phyloP scores from a whole-genome alignment of 1,284 basidiomycete species.

The Gomphus sp. region DNA sequence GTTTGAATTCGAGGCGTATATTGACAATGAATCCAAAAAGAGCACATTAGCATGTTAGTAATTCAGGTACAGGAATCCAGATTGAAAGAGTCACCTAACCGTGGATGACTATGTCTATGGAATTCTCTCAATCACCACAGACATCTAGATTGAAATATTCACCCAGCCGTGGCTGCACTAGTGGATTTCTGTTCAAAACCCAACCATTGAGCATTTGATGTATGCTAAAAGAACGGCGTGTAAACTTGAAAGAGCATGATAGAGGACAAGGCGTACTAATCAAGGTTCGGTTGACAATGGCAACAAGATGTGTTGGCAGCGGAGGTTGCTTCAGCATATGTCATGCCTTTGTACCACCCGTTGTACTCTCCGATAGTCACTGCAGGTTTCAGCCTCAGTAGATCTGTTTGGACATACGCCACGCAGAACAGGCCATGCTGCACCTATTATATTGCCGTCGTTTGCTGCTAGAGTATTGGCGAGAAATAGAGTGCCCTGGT shows the following conservation, averaged over 20 bases:
- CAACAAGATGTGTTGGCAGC: constrained; percentile 49
- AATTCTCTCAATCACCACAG: constrained; percentile 23
- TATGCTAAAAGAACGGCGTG: constrained; percentile 40
- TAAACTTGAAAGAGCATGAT: constrained; percentile 14
- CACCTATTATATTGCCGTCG: constrained; percentile 49
- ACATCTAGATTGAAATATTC: constrained; percentile 60
- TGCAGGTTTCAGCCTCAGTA: neutral
- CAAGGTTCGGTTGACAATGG: constrained; percentile 67
- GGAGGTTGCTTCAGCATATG: constrained; percentile 54
- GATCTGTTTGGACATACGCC: neutral
- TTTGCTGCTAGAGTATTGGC: constrained; percentile 39
- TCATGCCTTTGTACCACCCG: constrained; percentile 63
- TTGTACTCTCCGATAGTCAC: constrained; percentile 68
- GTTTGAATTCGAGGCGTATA: too few species aligned
- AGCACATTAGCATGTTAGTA: too few species aligned
- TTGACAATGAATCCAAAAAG: too few species aligned
- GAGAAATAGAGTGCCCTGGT: constrained; percentile 54
- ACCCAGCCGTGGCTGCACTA: constrained; percentile 42
- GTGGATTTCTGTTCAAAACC: constrained; percentile 56
- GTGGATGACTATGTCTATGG: too few species aligned
- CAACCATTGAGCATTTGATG: constrained; percentile 77
- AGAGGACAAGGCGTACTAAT: constrained; percentile 44
- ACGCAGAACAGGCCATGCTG: neutral
- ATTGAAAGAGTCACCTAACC: too few species aligned
- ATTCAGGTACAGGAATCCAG: too few species aligned